A percentile compares a stretch with the other conserved stretches of the same genome.
Conservation (phyloP, 2,329 filamentous ascomycete species). For the Monascus ruber region DNA sequence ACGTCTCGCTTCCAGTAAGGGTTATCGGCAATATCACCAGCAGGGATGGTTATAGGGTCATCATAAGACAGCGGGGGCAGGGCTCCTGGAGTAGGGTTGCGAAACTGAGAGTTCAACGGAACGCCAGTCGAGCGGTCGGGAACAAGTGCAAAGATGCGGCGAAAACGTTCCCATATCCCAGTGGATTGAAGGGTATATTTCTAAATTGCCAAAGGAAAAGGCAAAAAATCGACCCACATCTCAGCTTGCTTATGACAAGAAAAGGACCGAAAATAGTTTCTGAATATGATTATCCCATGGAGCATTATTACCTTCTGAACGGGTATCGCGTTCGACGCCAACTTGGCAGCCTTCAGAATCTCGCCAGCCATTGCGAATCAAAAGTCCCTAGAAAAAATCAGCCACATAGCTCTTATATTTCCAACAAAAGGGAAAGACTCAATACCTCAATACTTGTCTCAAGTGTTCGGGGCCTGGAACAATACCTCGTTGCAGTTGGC, state of each 20-base stretch:
- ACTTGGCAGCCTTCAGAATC: constrained; percentile 27
- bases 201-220: constrained; percentile 36
- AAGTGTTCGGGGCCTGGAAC: too few species aligned
- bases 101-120: constrained; percentile 85
- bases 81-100: constrained; percentile 68
- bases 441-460: too few species aligned
- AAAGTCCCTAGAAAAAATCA: too few species aligned
- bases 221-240: not conserved
- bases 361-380: constrained; percentile 19
- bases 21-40: constrained; percentile 80
- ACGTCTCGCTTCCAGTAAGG: constrained; percentile 92
- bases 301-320: constrained; percentile 24
- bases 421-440: too few species aligned
- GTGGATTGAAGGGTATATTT: constrained; percentile 92
- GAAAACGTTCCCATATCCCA: constrained; percentile 78
- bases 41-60: constrained; percentile 74
- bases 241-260: too few species aligned
- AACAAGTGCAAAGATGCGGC: constrained; percentile 68
- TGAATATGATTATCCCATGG: not conserved
- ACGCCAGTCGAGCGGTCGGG: constrained; percentile 82
- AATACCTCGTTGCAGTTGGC: too few species aligned
- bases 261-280: too few species aligned
- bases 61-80: constrained; percentile 61
- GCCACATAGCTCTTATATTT: too few species aligned
- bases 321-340: constrained; percentile 25